Conservation (phyloP, 306 rosid species). For the Gillenia trifoliata region DNA sequence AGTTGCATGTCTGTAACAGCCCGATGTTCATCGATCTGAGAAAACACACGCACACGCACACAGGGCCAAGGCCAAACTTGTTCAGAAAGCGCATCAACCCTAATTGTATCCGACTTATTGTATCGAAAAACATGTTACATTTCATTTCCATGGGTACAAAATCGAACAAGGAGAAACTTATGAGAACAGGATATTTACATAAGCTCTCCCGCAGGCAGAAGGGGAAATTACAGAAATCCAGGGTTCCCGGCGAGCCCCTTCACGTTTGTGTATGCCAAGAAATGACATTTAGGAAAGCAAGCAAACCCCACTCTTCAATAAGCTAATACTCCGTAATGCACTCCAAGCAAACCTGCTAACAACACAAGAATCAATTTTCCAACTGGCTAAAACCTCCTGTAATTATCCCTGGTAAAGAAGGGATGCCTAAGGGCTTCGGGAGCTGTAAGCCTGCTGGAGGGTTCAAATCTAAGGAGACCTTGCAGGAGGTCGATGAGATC, state of each 20-base stretch:
- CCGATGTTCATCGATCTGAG: not conserved
- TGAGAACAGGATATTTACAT: constrained; percentile 14
- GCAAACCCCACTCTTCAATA: not conserved
- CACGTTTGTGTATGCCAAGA: constrained; percentile 8
- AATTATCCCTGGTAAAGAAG: constrained; percentile 56
- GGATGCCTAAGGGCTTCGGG: constrained; percentile 68
- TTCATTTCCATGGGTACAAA: constrained; percentile 13
- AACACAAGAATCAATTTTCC: not conserved
- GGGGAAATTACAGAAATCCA: not conserved
- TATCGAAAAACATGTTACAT: not conserved
- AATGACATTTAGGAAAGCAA: not conserved
- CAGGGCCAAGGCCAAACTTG: not conserved
- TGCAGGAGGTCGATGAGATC: constrained; percentile 79
- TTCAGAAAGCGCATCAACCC: not conserved
- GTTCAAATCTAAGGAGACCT: constrained; percentile 71
- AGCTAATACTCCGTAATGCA: not conserved
- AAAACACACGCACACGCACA: not conserved
- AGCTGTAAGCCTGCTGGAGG: constrained; percentile 59
- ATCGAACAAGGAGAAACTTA: constrained; percentile 2
- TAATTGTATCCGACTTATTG: not conserved
- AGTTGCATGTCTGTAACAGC: not conserved
- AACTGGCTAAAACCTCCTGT: constrained; percentile 38
- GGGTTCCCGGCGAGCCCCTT: constrained; percentile 6
- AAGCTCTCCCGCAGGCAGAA: not conserved
- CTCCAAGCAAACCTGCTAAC: not conserved